A percentile compares a stretch with the other conserved stretches of the same genome.
These are phyloP conservation scores for Penicillium sp. DNA, from an alignment of 2,329 filamentous ascomycete genomes.

Conservation along the genomic window DNA sequence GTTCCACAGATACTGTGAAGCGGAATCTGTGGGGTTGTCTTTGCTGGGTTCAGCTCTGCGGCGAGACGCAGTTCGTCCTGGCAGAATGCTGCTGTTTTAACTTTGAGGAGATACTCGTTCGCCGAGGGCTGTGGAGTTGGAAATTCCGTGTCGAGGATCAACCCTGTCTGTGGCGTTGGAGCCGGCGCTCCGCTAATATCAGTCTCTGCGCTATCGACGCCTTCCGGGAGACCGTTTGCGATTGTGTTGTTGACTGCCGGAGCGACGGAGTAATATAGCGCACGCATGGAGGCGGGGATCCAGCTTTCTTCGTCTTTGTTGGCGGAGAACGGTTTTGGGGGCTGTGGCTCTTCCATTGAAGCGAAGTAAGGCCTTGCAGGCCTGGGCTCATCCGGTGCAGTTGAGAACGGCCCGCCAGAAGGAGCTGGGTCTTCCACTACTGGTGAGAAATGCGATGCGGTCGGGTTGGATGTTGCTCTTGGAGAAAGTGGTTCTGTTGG, in stretches of 20 bases:
- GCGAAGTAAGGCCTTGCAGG: background rate
- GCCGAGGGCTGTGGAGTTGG: conserved; percentile 41
- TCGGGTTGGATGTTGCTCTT: background rate
- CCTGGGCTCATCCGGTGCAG: background rate
- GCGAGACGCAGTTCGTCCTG: conserved; percentile 42
- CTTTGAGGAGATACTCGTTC: conserved; percentile 47
- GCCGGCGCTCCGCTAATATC: conserved; percentile 15
- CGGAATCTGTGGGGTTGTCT: conserved; percentile 40
- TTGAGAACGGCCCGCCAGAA: background rate
- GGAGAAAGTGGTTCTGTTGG: conserved; percentile 1
- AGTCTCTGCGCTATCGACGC: background rate
- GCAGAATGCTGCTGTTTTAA: conserved; percentile 43
- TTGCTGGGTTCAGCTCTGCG: conserved; percentile 30
- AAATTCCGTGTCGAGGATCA: conserved; percentile 40
- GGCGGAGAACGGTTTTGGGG: conserved; percentile 29
- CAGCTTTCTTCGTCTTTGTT: conserved; percentile 42
- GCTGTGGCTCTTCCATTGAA: conserved; percentile 8
- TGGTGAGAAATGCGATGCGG: conserved; percentile 1
- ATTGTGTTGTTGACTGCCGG: conserved; percentile 20
- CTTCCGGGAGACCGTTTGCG: background rate
- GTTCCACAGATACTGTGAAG: conserved; percentile 48
- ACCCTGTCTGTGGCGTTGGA: conserved; percentile 25
- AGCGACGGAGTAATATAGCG: conserved; percentile 40
- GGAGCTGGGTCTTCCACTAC: background rate
- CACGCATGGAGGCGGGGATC: conserved; percentile 43